Conservation (phyloP, 495 filamentous ascomycete genomes). For the Xylaria scruposa region DNA sequence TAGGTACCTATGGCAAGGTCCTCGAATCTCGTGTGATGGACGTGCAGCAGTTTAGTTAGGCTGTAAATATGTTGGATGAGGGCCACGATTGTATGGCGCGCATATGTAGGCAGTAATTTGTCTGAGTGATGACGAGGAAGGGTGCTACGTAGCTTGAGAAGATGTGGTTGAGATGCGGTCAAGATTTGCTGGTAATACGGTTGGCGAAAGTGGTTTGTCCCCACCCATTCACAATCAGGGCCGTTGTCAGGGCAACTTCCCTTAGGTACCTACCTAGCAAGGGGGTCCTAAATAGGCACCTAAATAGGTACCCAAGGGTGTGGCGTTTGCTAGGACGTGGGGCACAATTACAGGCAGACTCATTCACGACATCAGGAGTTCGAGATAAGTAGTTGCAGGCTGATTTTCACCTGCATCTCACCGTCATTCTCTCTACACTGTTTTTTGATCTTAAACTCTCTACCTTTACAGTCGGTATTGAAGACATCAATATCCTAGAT, state of each 20-base stretch:
- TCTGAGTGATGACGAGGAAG: constrained; percentile 4
- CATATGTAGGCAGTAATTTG: not conserved
- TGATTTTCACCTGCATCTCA: not conserved
- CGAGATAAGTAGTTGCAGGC: not conserved
- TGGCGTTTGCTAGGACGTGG: constrained; percentile 11
- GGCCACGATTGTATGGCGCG: not conserved
- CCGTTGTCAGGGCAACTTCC: constrained; percentile 24
- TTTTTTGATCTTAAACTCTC: not conserved
- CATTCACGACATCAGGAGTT: constrained; percentile 9
- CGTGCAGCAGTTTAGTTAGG: constrained; percentile 27
- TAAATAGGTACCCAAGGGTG: not conserved
- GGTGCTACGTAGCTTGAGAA: constrained; percentile 11
- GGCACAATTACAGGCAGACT: not conserved
- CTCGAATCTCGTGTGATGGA: constrained; percentile 13
- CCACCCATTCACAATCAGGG: constrained; percentile 20
- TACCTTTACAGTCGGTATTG: not conserved
- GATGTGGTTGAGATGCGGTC: not conserved
- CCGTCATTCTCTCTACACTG: not conserved
- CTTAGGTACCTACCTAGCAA: not conserved
- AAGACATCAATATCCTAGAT: not conserved
- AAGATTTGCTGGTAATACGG: constrained; percentile 18
- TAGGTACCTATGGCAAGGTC: constrained; percentile 36
- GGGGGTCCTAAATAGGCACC: not conserved
- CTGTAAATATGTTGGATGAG: constrained; percentile 22
- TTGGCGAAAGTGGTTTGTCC: constrained; percentile 20